These are phyloP conservation scores for Eucalyptus tenuipes DNA, from an alignment of 345 rosid species.

Conservation along the genomic window DNA sequence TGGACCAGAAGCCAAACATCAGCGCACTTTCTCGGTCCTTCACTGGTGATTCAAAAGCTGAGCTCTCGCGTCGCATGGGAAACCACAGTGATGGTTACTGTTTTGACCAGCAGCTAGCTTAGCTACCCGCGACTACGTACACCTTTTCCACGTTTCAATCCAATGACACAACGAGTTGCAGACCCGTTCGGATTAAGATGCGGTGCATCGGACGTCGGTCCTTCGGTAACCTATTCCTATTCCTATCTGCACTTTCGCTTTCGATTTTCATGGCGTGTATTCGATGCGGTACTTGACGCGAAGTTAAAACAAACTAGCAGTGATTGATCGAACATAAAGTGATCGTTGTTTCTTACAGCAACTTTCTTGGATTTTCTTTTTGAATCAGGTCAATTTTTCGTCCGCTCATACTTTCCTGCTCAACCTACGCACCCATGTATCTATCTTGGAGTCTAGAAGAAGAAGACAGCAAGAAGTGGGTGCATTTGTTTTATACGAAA, in stretches of 20 bases:
- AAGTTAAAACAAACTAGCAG: too few species aligned
- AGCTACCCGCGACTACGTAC: neutral
- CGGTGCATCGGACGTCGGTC: too few species aligned
- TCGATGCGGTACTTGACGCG: neutral
- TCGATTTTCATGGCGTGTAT: neutral
- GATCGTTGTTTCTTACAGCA: too few species aligned
- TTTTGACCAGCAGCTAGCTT: neutral
- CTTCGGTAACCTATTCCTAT: neutral
- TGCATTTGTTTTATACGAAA: too few species aligned
- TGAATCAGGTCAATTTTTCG: too few species aligned
- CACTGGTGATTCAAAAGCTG: neutral
- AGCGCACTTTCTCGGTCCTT: neutral
- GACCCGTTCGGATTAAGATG: too few species aligned
- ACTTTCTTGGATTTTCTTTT: too few species aligned
- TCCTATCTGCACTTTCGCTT: neutral
- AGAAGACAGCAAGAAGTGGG: too few species aligned
- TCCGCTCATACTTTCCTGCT: too few species aligned
- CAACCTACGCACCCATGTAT: too few species aligned
- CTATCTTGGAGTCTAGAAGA: too few species aligned
- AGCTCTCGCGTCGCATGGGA: neutral
- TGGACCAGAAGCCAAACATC: neutral
- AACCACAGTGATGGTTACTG: neutral
- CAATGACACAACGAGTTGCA: neutral
- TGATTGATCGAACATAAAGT: too few species aligned
- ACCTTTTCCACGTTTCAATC: neutral